Evolutionary conservation across 2,329 filamentous ascomycete genomes (phyloP).

Genomic region (Davidsoniella australis): DNA sequence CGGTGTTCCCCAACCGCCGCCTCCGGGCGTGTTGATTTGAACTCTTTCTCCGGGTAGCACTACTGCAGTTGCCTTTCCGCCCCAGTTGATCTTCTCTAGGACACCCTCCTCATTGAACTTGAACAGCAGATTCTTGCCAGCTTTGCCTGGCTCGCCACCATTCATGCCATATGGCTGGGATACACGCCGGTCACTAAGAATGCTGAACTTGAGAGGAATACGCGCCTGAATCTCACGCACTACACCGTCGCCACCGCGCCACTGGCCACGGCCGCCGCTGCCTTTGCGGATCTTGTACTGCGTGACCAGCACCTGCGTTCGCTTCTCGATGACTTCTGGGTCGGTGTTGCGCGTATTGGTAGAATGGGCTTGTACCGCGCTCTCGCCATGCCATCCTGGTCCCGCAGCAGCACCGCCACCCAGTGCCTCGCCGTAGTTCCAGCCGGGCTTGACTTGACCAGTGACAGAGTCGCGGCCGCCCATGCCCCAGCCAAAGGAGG

Average conservation of each 20-base stretch:
- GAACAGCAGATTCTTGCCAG: slow-evolving; percentile 39
- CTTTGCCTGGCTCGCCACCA: slow-evolving; percentile 50
- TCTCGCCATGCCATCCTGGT: slow-evolving; percentile 53
- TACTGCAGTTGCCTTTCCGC: slow-evolving; percentile 41
- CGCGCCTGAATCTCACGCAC: slow-evolving; percentile 68
- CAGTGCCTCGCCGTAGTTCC: slow-evolving; percentile 80
- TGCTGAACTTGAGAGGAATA: slow-evolving; percentile 59
- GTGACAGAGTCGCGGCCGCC: slow-evolving; percentile 47
- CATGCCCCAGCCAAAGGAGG: slow-evolving; percentile 74
- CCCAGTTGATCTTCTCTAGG: slow-evolving; percentile 29
- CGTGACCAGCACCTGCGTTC: slow-evolving; percentile 52
- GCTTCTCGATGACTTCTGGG: slow-evolving; percentile 58
- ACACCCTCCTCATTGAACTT: slow-evolving; percentile 18
- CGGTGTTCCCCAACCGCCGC: slow-evolving; percentile 38
- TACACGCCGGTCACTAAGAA: slow-evolving; percentile 61
- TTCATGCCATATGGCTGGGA: slow-evolving; percentile 59
- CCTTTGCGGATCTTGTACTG: slow-evolving; percentile 49
- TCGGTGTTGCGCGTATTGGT: slow-evolving; percentile 77
- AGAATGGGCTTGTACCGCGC: slow-evolving; percentile 70
- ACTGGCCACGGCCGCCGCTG: slow-evolving; percentile 47
- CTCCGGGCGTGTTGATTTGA: slow-evolving; percentile 43
- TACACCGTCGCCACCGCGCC: slow-evolving; percentile 59
- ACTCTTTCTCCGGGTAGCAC: slow-evolving; percentile 43
- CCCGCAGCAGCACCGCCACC: slow-evolving; percentile 62
- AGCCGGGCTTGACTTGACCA: slow-evolving; percentile 33